Base-by-base conservation (phyloP, 1,284 basidiomycete species). In the Leccinum laetum region DNA sequence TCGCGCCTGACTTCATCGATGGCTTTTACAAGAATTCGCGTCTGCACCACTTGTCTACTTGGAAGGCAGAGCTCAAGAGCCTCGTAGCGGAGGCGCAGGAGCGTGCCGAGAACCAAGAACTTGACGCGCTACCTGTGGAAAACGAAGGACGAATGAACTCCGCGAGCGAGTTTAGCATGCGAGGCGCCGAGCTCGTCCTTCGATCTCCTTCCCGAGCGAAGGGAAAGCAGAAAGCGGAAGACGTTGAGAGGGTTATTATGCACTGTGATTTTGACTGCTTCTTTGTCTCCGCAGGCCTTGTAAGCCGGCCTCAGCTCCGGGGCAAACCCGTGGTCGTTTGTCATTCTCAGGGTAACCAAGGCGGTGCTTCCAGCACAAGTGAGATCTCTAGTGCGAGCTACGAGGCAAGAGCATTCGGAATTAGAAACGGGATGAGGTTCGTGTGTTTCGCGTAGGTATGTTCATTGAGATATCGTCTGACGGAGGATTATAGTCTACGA, bases 211-310 rank as follows among this genome's bases (percentile, higher is more conserved):
- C 79, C 26, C 84, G 83, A 71, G 79, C 75, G 63, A 88, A 88
- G 72, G 85, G 83, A 24, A 90, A 91, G 72, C 84, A 77, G 35
- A 84, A 82, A 64, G 84, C 78, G 53, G 79, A 75, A 60, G 78
- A 77, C 9, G 58, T 68, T 39, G 86, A 90, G 58, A 83, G 86
- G 13, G 86, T 94, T 16, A 92, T 97, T 71, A 92, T 98, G 86
- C 96, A 98, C 72, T 94, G 94, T 72, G 96, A 98, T 77, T 99
- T 99, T 72, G 97, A 99, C 75, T 95, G 92, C 72, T 99, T 99
- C 83, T 99, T 99, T 73, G 96, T 98, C 11, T 90, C 93, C 1
- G 95, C 91, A n/a, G 94, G 95, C 0, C 77, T 97, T 58, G 82
- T 93, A 3, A 86, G 84, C 62, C 82, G 93, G 0, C 93, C 94